Evolutionary conservation across 2,329 filamentous ascomycete genomes (phyloP), one percentile per base, ranked within the genome.

Genomic region (Coniella vitis): DNA sequence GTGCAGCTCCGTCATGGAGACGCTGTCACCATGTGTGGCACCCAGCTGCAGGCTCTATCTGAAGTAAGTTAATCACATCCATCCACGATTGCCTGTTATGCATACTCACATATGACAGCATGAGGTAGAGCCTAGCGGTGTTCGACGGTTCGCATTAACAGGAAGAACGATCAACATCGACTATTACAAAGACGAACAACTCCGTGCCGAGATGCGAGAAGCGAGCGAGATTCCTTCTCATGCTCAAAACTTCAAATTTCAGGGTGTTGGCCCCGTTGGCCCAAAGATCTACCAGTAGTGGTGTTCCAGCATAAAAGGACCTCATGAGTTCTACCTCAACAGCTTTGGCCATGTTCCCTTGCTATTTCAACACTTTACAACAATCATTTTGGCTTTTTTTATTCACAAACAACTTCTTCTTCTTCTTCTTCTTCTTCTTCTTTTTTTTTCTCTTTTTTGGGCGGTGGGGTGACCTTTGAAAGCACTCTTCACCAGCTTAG

Each of bases 1-100:
- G 57, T 77, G 1, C 55, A 59, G 1, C 63, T 86, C 3, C 67
- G 71, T 7, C 82, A 86, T 58, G 83, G 82, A 0, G 82, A 86
- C 58, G 73, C 85, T 10, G 71, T 81, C 2, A 65, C 84, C 16
- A 85, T 85, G 81, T 53, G 51, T 10, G 51, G 50, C 14, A 65
- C 65, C 0, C 64, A 67, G 0, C 76, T 86, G 12, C 83, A 86
- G 56, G 67, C 71, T 55, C 68, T 72, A 17, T 81, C 81, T 47
- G 79, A 84, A 55, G 74, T 73, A 55, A 34, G 13, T 25, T n/a
- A 4, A 20, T 19, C 17, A 3, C 12, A 19, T 17, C 4, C 3
- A 3, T 3, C 21, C 12, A 10, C 3, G 7, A 36, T 14, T 41
- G 17, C 3, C 1, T 16, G 19, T 22, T 1, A 19, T 19, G n/a